Evolutionary conservation across 768 basidiomycete genomes (phyloP), one percentile per base, ranked within the genome.

Genomic region (Tulasnella sp.): DNA sequence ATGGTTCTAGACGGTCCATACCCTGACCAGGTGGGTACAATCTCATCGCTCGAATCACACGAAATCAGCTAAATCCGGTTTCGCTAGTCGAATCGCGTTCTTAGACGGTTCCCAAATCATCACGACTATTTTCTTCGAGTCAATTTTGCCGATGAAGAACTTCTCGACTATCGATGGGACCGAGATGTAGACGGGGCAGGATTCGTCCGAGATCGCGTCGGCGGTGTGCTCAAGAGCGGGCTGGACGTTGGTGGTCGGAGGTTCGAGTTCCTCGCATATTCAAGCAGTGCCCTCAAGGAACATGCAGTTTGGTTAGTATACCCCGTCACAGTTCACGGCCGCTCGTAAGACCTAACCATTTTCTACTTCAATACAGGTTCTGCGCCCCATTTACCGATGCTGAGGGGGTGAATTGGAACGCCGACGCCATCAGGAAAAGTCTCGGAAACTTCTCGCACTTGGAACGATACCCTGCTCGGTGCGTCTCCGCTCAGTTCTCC

Each of bases 101-200:
- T 95, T 74, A 88, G 93, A 0, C 80, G 83, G 69, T 94, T 88
- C 72, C 77, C 80, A 65, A 84, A 83, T 0, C 85, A 84, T 72
- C 83, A 88, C 59, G 86, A 90, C 36, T 81, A 86, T 75, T 95
- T 95, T 77, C 77, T 95, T 36, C 88, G 94, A 8, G 92, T 94
- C 35, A 88, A 91, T 75, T 92, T 95, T 76, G 85, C 89, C 4
- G 93, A 94, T 71, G 93, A 95, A 80, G 90, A 94, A 75, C 83
- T 84, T 39, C 82, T 90, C 26, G 84, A 86, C 44, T 90, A 89
- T 74, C 85, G 87, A 14, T 91, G 90, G 90, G 86, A 86, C 72
- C 83, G 86, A 11, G 86, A 86, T 42, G 86, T 89, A 5, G 89
- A 92, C 74, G 86, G 85, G 0, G 77, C 80, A 1, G 77, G 80